Conservation (phyloP, 192 early-diverging fungal species). For the Helicostylum pulchrum region DNA sequence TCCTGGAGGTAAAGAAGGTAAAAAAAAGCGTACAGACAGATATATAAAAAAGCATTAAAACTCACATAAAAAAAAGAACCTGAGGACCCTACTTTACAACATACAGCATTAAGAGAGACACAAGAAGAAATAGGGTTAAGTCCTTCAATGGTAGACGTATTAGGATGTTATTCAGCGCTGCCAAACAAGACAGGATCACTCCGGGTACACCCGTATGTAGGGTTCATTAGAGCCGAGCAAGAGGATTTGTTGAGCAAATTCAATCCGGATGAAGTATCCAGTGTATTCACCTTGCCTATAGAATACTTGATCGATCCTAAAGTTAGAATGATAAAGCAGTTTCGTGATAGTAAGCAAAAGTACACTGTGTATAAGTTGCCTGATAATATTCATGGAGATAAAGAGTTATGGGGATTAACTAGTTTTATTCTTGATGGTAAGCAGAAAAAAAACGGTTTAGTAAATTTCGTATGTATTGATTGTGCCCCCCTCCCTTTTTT, state of each 20-base stretch:
- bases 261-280: conserved; percentile 66
- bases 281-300: conserved; percentile 66
- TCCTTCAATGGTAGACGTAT: conserved; percentile 42
- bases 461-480: background rate
- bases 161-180: conserved; percentile 59
- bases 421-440: conserved; percentile 71
- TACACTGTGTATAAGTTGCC: conserved; percentile 60
- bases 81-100: conserved; percentile 49
- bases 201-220: conserved; percentile 62
- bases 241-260: conserved; percentile 42
- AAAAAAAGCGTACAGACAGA: background rate
- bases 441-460: background rate
- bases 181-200: conserved; percentile 59
- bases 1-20: conserved; percentile 67
- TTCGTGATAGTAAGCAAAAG: conserved; percentile 47
- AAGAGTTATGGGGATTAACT: conserved; percentile 76
- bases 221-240: conserved; percentile 44
- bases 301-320: conserved; percentile 55
- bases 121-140: conserved; percentile 70
- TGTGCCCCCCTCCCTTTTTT: background rate
- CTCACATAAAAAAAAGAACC: conserved; percentile 38
- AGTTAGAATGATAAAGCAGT: conserved; percentile 39
- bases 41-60: background rate
- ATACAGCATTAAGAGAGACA: conserved; percentile 79
- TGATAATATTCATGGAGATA: conserved; percentile 38